Base-by-base conservation (phyloP, 148 eudicot species). In the Limonium bicolor region DNA sequence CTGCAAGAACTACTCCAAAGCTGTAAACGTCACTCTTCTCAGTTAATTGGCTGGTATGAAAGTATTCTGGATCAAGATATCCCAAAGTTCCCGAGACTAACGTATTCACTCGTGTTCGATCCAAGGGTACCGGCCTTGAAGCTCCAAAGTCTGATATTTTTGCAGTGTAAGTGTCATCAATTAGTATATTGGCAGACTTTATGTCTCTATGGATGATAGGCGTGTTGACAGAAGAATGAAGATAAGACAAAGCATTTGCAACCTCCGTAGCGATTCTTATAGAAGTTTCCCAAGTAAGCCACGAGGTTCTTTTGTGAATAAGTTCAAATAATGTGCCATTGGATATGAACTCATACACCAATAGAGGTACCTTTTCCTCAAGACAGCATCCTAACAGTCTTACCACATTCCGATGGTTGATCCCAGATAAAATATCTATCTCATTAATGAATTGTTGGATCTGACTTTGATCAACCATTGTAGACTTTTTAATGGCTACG, bases 11-110 rank as follows among this genome's bases (percentile, higher is more conserved):
- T 7, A 46, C 50, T 2, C 50, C 50, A 18, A 46, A 46, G 36
- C 50, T 46, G 17, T 46, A 46, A 27, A 46, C 50, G 13, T 46
- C 50, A 17, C 50, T 46, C 14, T 46, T 46, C 5, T 46, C 50
- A 1, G 50, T 46, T 17, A 46, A 46, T 18, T 46, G 50, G 9
- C 29, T 27, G 13, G 50, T 27, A 6, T 43, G 48, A 22, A 43
- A 43, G 25, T 20, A 43, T 25, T 43, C 48, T 9, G 48, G 48
- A 43, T 43, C 48, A 5, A 43, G 26, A 18, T 43, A 43, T 1
- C 48, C 48, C 11, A 21, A 43, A 2, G 48, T 43, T 8, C 48
- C 48, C 12, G 10, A 16, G n/a, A 43, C 48, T 22, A 28, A 43
- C 3, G 48, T 43, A n/a, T 28, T 43, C 16, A 43, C 16, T 5